A percentile compares a stretch with the other conserved stretches of the same genome.
Evolutionary conservation across 192 early-diverging fungal genomes (phyloP).

Genomic region (Rhizophagus prolifer): DNA sequence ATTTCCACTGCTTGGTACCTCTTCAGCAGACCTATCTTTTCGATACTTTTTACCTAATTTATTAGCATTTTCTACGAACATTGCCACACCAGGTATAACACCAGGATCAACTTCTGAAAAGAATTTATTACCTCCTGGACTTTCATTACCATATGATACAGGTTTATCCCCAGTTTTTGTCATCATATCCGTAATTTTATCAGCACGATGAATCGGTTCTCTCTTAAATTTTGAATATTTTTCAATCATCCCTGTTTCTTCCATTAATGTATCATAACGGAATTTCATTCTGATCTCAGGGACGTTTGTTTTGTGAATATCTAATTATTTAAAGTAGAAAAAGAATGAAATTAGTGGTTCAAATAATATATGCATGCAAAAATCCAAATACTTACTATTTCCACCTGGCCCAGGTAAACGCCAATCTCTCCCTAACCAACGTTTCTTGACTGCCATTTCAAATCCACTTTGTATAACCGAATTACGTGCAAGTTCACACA

Average conservation of each 20-base stretch:
- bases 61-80: not conserved
- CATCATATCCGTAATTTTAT: not conserved
- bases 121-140: not conserved
- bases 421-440: slow-evolving; percentile 85
- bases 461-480: slow-evolving; percentile 88
- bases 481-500: slow-evolving; percentile 94
- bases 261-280: slow-evolving; percentile 81
- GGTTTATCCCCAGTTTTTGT: too few relatives aligned
- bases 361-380: not conserved
- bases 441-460: slow-evolving; percentile 83
- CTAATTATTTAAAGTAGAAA: slow-evolving; percentile 29
- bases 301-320: slow-evolving; percentile 91
- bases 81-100: slow-evolving; percentile 16
- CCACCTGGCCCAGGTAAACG: slow-evolving; percentile 70
- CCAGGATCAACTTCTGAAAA: not conserved
- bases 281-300: slow-evolving; percentile 83
- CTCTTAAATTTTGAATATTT: slow-evolving; percentile 36
- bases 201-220: not conserved
- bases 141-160: too few relatives aligned
- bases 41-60: not conserved
- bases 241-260: slow-evolving; percentile 62
- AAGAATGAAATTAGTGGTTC: not conserved
- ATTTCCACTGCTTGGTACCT: not conserved
- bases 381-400: slow-evolving; percentile 40
- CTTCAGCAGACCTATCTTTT: not conserved